A percentile compares a stretch with the other conserved stretches of the same genome.
phyloP scores from a whole-genome alignment of 2,329 filamentous ascomycete species.

The Aspergillus sp. region DNA sequence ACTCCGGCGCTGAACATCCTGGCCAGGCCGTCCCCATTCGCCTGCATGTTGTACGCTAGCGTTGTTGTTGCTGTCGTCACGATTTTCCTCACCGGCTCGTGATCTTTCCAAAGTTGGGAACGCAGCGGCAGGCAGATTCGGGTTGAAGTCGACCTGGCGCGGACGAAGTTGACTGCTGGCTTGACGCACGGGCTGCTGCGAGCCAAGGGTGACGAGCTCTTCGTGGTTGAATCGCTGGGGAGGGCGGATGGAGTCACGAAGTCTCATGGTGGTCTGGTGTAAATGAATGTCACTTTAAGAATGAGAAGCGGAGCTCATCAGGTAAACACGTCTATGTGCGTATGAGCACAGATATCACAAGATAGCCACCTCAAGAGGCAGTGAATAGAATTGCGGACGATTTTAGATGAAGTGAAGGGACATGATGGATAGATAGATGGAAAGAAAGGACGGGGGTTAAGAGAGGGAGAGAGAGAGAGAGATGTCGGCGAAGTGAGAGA shows the following conservation, averaged over 20 bases:
- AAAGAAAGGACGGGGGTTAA: background rate
- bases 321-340: background rate
- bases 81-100: background rate
- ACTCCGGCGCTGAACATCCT: constrained; percentile 1
- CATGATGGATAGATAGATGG: background rate
- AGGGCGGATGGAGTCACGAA: constrained; percentile 21
- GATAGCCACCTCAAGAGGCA: too few relatives aligned
- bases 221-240: constrained; percentile 23
- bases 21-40: constrained; percentile 1
- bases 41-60: background rate
- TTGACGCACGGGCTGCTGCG: constrained; percentile 8
- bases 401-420: background rate
- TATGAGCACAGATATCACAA: too few relatives aligned
- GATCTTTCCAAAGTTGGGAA: constrained; percentile 31
- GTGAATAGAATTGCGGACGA: background rate
- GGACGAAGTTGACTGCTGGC: constrained; percentile 6
- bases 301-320: too few relatives aligned
- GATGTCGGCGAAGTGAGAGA: background rate
- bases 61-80: background rate
- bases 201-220: constrained; percentile 8
- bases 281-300: too few relatives aligned
- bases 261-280: constrained; percentile 20
- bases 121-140: constrained; percentile 30
- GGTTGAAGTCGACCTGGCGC: constrained; percentile 25
- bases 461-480: background rate